A percentile compares a stretch with the other conserved stretches of the same genome.
Evolutionary conservation across 2,329 filamentous ascomycete species (phyloP).

Genomic region (Fusarium sacchari): DNA sequence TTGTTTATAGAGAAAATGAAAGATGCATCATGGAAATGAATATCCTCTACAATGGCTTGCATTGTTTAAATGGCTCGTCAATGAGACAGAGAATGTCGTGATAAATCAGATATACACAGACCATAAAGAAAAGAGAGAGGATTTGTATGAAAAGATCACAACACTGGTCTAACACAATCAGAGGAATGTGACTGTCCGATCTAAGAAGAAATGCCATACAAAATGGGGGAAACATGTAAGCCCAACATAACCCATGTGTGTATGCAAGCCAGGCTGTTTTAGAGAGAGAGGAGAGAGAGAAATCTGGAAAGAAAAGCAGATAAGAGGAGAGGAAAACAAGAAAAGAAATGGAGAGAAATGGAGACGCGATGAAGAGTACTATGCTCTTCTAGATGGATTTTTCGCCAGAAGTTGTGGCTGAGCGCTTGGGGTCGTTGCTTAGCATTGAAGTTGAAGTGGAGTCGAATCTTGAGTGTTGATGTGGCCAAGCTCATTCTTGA

Average conservation of each 20-base stretch:
- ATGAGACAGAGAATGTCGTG: not conserved
- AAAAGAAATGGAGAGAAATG: not conserved
- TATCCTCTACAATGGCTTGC: not conserved
- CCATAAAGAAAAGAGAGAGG: not conserved
- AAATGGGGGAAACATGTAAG: not conserved
- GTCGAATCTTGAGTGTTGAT: not conserved
- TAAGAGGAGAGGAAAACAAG: not conserved
- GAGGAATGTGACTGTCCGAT: conserved; percentile 11
- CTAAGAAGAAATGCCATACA: not conserved
- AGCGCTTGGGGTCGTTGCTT: not conserved
- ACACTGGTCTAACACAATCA: conserved; percentile 2
- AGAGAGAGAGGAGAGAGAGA: not conserved
- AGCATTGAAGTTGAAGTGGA: not conserved
- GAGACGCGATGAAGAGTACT: not conserved
- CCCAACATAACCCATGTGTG: not conserved
- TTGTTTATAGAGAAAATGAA: not conserved
- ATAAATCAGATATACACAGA: not conserved
- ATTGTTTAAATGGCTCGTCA: not conserved
- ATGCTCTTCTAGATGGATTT: not conserved
- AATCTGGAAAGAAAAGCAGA: not conserved
- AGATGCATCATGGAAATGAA: not conserved
- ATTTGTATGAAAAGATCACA: not conserved
- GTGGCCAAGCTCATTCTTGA: conserved; percentile 12
- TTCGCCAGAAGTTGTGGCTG: not conserved
- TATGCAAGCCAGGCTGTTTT: not conserved